Conservation (phyloP, 768 basidiomycete genomes). For the Phylloporus sp. region DNA sequence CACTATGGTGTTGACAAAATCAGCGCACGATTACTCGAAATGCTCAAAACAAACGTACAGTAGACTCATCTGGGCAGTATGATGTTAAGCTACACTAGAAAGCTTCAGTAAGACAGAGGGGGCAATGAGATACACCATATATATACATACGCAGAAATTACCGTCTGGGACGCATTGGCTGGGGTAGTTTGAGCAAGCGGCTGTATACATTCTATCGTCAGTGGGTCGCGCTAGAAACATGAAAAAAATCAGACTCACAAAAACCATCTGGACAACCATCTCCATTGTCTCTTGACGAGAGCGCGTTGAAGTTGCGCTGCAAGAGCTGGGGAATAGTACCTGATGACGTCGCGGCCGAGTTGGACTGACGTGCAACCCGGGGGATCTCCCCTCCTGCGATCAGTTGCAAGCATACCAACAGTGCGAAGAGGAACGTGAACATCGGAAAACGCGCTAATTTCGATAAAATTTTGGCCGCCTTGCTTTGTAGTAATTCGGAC, state of each 20-base stretch:
- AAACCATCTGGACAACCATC: constrained; percentile 11
- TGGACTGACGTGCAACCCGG: background rate
- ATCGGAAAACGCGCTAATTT: background rate
- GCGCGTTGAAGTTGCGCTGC: background rate
- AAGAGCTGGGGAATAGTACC: constrained; percentile 12
- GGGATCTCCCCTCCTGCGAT: constrained; percentile 1
- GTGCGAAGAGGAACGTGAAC: constrained; percentile 7
- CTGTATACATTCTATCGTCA: constrained; percentile 4
- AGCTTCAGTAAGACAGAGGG: background rate
- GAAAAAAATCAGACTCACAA: constrained; percentile 5
- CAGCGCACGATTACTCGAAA: background rate
- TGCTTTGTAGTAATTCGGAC: constrained; percentile 1
- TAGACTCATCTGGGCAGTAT: constrained; percentile 15
- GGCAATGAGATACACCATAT: no score
- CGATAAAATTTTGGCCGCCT: background rate
- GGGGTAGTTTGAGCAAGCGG: constrained; percentile 18
- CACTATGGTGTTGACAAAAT: background rate
- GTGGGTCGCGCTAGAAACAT: background rate
- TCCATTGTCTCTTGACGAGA: constrained; percentile 2
- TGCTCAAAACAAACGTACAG: constrained; percentile 5
- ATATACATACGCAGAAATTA: constrained; percentile 17
- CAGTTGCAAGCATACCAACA: constrained; percentile 9
- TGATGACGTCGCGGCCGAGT: background rate
- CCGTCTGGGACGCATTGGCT: constrained; percentile 14
- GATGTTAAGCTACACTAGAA: constrained; percentile 7